These are phyloP conservation scores for Lactuca sativa DNA, from an alignment of 129 eudicot species.

Conservation along the genomic window DNA sequence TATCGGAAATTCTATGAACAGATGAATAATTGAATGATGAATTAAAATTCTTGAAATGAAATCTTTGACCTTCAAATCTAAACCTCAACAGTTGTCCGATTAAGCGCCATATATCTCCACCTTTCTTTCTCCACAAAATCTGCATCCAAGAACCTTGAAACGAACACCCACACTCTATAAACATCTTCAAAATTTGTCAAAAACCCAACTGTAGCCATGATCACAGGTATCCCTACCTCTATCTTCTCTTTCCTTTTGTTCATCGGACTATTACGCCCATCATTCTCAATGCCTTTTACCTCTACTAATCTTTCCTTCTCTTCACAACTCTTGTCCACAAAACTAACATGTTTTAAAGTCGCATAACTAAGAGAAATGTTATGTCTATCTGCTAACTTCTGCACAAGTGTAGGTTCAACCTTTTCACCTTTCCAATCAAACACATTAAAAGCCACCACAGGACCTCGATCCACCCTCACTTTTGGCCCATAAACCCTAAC, in stretches of 20 bases:
- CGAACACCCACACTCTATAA: constrained; percentile 72
- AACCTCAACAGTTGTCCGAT: constrained; percentile 72
- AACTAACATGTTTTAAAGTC: constrained; percentile 42
- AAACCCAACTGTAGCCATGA: constrained; percentile 62
- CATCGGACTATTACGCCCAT: constrained; percentile 20
- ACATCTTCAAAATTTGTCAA: constrained; percentile 75
- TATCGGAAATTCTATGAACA: neutral
- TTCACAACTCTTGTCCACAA: constrained; percentile 42
- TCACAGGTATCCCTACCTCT: constrained; percentile 45
- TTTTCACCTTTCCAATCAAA: constrained; percentile 86
- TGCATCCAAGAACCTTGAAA: constrained; percentile 79
- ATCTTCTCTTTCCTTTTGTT: constrained; percentile 36
- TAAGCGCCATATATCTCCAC: constrained; percentile 90
- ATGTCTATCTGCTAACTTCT: constrained; percentile 70
- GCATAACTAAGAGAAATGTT: constrained; percentile 53
- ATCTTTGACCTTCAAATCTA: constrained; percentile 30
- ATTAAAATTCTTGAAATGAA: constrained; percentile 3
- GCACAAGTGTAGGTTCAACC: constrained; percentile 68
- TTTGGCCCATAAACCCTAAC: constrained; percentile 75
- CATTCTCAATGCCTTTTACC: constrained; percentile 13
- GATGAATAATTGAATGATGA: constrained; percentile 3
- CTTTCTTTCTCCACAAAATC: constrained; percentile 94
- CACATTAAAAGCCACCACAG: constrained; percentile 68
- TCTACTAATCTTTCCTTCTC: constrained; percentile 45
- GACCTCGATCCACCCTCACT: constrained; percentile 60